A percentile compares a stretch with the other conserved stretches of the same genome.
phyloP scores from a whole-genome alignment of 768 basidiomycete genomes.

The Rhodotorula diobovata region DNA sequence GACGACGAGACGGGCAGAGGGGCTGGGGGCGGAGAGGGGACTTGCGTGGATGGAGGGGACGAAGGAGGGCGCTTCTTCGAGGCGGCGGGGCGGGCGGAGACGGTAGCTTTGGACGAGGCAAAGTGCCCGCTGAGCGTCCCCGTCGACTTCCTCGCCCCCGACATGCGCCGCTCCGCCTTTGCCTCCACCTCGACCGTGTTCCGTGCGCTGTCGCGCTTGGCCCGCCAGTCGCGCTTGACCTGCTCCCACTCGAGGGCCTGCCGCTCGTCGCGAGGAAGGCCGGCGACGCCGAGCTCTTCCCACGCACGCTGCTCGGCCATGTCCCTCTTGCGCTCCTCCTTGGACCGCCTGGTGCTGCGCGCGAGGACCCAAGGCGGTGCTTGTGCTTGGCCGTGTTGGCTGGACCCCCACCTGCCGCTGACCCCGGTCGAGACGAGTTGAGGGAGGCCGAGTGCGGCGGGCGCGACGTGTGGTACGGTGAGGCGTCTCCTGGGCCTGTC shows the following conservation, averaged over 20 bases:
- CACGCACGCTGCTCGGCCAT: not conserved
- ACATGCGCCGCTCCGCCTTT: not conserved
- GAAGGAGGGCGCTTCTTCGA: not conserved
- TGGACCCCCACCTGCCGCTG: not conserved
- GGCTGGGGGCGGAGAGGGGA: not conserved
- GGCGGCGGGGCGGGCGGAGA: not conserved
- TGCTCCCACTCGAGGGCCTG: not conserved
- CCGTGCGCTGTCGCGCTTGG: not conserved
- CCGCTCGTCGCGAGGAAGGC: not conserved
- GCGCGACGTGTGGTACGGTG: not conserved
- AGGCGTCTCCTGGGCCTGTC: not conserved
- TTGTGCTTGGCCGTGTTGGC: not conserved
- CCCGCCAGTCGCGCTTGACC: not conserved
- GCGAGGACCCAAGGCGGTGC: not conserved
- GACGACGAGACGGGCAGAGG: too few relatives aligned
- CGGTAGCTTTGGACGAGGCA: not conserved
- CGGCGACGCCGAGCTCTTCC: not conserved
- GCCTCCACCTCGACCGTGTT: not conserved
- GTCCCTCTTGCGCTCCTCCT: too few relatives aligned
- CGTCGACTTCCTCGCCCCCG: not conserved
- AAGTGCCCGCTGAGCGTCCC: not conserved
- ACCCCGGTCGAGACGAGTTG: not conserved
- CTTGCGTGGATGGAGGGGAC: not conserved
- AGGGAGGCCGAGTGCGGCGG: not conserved
- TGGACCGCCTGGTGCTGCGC: too few relatives aligned